Conservation (phyloP, 2,329 filamentous ascomycete genomes). For the Colletotrichum orchidophilum region DNA sequence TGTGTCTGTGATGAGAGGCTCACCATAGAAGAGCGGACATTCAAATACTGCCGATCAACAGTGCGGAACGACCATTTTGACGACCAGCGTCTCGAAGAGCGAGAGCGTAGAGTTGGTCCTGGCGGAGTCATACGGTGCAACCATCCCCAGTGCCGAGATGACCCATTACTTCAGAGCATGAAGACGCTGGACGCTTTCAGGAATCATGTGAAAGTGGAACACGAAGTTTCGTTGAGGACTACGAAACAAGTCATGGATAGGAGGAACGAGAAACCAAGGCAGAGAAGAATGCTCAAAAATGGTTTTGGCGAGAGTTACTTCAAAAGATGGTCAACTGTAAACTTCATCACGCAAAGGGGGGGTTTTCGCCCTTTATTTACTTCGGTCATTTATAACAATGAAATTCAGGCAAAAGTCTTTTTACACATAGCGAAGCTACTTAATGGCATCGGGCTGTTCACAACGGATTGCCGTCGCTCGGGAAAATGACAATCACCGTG, state of each 20-base stretch:
- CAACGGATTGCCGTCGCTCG: no score
- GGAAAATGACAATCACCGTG: no score
- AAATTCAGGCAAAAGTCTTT: no score
- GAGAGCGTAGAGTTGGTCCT: slow-evolving; percentile 25
- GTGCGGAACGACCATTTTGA: slow-evolving; percentile 38
- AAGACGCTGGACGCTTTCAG: not conserved
- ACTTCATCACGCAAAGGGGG: no score
- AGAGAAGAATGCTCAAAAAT: not conserved
- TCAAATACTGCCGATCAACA: slow-evolving; percentile 23
- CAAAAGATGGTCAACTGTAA: no score
- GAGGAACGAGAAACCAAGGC: not conserved
- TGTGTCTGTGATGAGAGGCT: slow-evolving; percentile 35
- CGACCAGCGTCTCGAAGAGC: slow-evolving; percentile 32
- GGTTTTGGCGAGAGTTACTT: no score
- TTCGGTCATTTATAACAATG: no score
- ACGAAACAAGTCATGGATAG: not conserved
- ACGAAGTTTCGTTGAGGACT: not conserved
- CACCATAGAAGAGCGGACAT: no score
- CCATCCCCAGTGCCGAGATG: not conserved
- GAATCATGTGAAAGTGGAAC: not conserved
- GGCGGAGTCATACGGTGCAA: not conserved
- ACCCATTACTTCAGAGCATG: not conserved
- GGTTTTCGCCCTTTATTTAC: no score
- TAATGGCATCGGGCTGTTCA: no score
- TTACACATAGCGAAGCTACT: no score